Evolutionary conservation across 148 eudicot genomes (phyloP).

Genomic region (Rhododendron williamsianum): DNA sequence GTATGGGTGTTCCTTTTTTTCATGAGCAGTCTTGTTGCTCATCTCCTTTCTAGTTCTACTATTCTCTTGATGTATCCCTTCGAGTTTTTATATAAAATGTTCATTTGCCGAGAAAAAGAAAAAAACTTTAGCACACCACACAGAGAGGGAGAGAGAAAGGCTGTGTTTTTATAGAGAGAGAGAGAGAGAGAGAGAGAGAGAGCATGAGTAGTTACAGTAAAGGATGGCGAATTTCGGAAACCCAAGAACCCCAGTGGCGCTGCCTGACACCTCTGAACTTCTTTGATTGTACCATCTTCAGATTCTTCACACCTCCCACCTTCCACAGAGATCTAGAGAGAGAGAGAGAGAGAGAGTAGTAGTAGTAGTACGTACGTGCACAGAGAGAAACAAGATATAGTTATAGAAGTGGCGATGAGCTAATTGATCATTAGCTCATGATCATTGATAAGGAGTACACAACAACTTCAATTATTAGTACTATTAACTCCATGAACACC

Average conservation of each 20-base stretch:
- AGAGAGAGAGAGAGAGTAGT: not conserved
- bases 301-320: not conserved
- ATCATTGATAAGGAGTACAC: not conserved
- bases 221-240: constrained; percentile 37
- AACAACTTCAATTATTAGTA: not conserved
- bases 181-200: no score
- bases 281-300: constrained; percentile 29
- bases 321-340: not conserved
- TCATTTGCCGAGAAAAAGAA: no score
- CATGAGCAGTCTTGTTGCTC: no score
- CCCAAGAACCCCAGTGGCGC: constrained; percentile 44
- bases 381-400: not conserved
- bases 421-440: not conserved
- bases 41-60: no score
- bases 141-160: not conserved
- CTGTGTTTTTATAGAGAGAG: no score
- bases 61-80: no score
- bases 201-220: constrained; percentile 16
- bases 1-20: no score
- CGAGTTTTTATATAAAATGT: no score
- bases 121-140: no score
- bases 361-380: not conserved
- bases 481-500: no score
- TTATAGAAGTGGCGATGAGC: not conserved
- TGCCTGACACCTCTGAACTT: constrained; percentile 40